These are phyloP conservation scores for Saccharomycopsis sp. DNA, from an alignment of 805 yeast genomes.

Conservation along the genomic window DNA sequence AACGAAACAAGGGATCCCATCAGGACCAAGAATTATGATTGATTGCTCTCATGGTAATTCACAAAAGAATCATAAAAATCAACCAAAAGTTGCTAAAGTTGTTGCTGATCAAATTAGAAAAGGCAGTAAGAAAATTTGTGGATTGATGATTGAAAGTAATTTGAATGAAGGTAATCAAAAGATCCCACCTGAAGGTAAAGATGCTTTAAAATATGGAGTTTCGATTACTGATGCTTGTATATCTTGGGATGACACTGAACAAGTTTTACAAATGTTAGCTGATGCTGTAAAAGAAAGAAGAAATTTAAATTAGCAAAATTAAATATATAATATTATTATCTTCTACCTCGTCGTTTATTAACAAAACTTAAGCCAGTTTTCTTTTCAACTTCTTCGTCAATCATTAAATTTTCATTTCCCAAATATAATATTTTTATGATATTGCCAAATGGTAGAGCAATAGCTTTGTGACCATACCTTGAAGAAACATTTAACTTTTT, in stretches of 20 bases:
- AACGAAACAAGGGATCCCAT: conserved; percentile 28
- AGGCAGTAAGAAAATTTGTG: conserved; percentile 79
- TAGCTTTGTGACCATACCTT: conserved; percentile 71
- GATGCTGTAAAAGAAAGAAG: conserved; percentile 73
- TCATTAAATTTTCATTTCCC: conserved; percentile 68
- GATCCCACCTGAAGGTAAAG: conserved; percentile 54
- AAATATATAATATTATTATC: neutral
- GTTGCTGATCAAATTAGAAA: conserved; percentile 75
- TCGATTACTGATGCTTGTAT: conserved; percentile 97
- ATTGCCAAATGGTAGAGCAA: conserved; percentile 70
- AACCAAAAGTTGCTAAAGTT: conserved; percentile 80
- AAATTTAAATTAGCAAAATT: conserved; percentile 1
- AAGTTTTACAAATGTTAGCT: conserved; percentile 71
- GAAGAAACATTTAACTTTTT: conserved; percentile 54
- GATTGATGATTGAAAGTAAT: conserved; percentile 94
- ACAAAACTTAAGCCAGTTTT: conserved; percentile 46
- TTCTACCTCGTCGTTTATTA: conserved; percentile 37
- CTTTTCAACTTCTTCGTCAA: conserved; percentile 39
- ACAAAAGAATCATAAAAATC: conserved; percentile 87
- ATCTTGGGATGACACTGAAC: conserved; percentile 81
- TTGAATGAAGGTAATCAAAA: conserved; percentile 87
- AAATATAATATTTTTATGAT: conserved; percentile 63
- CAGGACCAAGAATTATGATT: conserved; percentile 68
- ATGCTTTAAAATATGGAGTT: conserved; percentile 80
- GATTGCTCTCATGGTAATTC: conserved; percentile 99